phyloP scores from a whole-genome alignment of 2,329 filamentous ascomycete genomes.

The Aspergillus sp. region DNA sequence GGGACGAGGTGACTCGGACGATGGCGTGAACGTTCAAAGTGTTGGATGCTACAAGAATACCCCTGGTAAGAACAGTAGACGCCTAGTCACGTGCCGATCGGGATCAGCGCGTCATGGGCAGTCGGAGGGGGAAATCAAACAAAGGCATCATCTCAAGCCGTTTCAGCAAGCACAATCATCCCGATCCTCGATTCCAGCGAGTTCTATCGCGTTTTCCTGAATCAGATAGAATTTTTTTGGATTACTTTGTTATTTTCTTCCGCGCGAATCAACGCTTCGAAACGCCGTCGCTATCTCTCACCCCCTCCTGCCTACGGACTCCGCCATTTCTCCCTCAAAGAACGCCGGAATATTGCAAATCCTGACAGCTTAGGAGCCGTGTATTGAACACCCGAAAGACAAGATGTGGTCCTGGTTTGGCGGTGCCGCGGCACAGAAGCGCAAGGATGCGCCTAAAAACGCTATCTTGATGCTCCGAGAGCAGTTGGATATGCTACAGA shows the following conservation, averaged over 20 bases:
- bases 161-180: not conserved
- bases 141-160: not conserved
- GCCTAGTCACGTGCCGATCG: not conserved
- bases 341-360: not conserved
- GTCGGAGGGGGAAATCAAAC: not conserved
- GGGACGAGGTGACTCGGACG: no score
- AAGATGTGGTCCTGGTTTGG: conserved; percentile 85
- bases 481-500: conserved; percentile 95
- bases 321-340: not conserved
- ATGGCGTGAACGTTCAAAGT: no score
- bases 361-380: not conserved
- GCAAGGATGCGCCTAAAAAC: conserved; percentile 92
- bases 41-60: not conserved
- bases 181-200: not conserved
- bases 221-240: not conserved
- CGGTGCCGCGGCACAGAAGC: conserved; percentile 69
- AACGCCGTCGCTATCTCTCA: not conserved
- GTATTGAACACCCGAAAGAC: not conserved
- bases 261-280: not conserved
- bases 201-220: no score
- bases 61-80: not conserved
- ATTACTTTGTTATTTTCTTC: not conserved
- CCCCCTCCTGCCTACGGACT: not conserved
- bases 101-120: not conserved
- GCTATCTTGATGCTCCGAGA: conserved; percentile 80